Base-by-base conservation (phyloP, 2,329 filamentous ascomycete genomes). In the Alternaria solani region DNA sequence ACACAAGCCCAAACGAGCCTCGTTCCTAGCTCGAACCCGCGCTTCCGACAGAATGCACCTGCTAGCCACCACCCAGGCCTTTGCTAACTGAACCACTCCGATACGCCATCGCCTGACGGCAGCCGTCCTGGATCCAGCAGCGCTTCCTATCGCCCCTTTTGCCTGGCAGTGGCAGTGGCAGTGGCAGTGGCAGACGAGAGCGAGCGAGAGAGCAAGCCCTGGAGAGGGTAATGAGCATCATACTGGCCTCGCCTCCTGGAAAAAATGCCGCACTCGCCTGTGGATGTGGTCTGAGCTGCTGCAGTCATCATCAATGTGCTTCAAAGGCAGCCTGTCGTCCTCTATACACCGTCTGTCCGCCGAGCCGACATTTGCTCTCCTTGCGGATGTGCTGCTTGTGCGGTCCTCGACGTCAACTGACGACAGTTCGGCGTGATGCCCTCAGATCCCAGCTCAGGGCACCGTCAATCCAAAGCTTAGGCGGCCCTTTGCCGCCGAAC, bases 231-330 rank as follows among this genome's bases (percentile, higher is more conserved):
- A 25, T 28, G 41, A 20, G 56, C 55, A 60, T 49, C 48, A 57
- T 57, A 42, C 55, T 60, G 56, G 53, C 57, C 41, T 34, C 44
- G 36, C 38, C 36, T 44, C 38, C 36, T 44, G 41, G 34, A 41
- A 46, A 65, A 70, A 69, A 70, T 68, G 59, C 67, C 68, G 68
- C 57, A 60, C 28, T 41, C 32, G 28, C 36, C 38, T 54, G 38
- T 55, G 44, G 26, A 54, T 25, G 38, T 49, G 61, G 59, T 47
- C 57, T 55, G 49, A 39, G 54, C 55, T 55, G 57, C 58, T 43
- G 60, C 55, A 59, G 56, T 52, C 62, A 63, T 52, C 61, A 63
- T 60, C 46, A 47, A 51, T 46, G 28, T 51, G 56, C 52, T 26
- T 55, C 48, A 11, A 51, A 28, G 41, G 41, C 49, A 48, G 43